Conservation (phyloP, 768 basidiomycete genomes). For the Amyloporia xantha region DNA sequence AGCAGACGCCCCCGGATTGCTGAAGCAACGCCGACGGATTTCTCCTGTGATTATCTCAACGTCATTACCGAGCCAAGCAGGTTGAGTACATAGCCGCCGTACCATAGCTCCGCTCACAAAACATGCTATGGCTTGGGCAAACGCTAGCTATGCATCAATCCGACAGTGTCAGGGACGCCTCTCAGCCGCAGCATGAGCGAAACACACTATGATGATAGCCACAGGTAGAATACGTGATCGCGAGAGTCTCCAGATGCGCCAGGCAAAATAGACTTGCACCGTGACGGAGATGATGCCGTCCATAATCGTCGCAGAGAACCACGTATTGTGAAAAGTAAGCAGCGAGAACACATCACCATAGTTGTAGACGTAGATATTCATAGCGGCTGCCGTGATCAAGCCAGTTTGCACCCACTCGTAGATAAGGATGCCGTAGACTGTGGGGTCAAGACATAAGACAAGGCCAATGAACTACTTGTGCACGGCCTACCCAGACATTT, state of each 20-base stretch:
- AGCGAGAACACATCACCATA: neutral
- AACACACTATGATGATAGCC: neutral
- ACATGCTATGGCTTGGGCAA: too few species aligned
- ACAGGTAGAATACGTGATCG: neutral
- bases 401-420: constrained; percentile 6
- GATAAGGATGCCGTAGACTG: constrained; percentile 2
- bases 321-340: constrained; percentile 2
- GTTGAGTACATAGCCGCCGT: neutral
- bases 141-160: too few species aligned
- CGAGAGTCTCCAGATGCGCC: constrained; percentile 6
- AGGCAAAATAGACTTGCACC: constrained; percentile 9
- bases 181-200: too few species aligned
- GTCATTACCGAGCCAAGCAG: too few species aligned
- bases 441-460: neutral
- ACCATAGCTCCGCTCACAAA: too few species aligned
- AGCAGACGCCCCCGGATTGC: too few species aligned
- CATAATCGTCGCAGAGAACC: constrained; percentile 5
- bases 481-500: neutral
- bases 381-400: neutral
- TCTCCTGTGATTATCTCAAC: too few species aligned
- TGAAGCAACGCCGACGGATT: too few species aligned
- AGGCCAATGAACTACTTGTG: neutral
- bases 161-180: too few species aligned
- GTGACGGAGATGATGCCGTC: neutral
- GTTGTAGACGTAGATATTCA: neutral